Base-by-base conservation (phyloP, 169 alveolate species). In the Theileria equi region DNA sequence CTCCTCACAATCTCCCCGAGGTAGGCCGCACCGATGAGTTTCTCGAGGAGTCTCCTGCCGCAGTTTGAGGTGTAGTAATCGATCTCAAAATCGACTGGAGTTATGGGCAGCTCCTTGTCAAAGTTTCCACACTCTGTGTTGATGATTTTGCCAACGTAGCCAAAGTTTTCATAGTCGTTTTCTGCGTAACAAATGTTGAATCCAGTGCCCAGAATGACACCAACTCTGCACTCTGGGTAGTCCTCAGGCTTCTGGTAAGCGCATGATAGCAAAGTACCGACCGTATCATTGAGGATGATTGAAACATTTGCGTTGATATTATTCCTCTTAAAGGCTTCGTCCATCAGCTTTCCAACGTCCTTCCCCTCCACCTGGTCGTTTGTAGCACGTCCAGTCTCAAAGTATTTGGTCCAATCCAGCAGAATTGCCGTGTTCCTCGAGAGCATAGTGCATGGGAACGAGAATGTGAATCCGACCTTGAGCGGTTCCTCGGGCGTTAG, bases 401-500 rank as follows among this genome's bases (percentile, higher is more conserved):
- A 91, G 11, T 91, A 96, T 71, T 92, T 92, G n/a, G 96, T 92
- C 96, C 96, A 92, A 63, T 82, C 90, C 41, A 90, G 65, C 32
- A 92, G 70, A 28, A 81, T 68, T 36, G 94, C 88, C 59, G 67
- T 64, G 44, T 69, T 71, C 45, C 80, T 58, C 16, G 92, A 81
- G 34, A 78, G 82, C 65, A 83, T 80, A 3, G 88, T 80, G 67
- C 94, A 90, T 2, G 95, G 95, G 62, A 89, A 90, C 19, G 94
- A 89, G 70, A 89, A 90, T 6, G 95, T 90, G 62, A 90, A 90
- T 13, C 95, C 95, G 35, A 88, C 84, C 16, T 67, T 49, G 61
- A 61, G 69, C 25, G 80, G 79, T 16, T 26, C 52, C 25, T 38
- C 32, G 52, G 78, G 69, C 35, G 66, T 68, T 17, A 55, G 65